Evolutionary conservation across 257 asterid genomes (phyloP), one percentile per base, ranked within the genome.

Genomic region (Scutellaria barbata): DNA sequence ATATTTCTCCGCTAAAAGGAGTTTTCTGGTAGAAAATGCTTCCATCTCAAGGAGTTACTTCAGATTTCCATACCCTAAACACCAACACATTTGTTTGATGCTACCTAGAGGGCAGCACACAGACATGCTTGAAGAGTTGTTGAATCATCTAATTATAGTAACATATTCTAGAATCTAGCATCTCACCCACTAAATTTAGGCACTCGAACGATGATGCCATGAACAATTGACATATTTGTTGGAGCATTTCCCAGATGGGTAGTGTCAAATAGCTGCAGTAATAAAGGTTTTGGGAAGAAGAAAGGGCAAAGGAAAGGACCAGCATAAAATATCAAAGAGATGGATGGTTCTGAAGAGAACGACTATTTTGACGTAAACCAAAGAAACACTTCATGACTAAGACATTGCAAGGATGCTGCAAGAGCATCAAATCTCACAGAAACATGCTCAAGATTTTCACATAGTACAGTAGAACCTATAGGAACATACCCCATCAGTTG

Each of bases 21-120:
- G 47, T 17, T 37, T 14, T n/a, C 39, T 57, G 8, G 6, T 52
- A 50, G 48, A 18, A 20, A 67, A 40, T 16, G 42, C 58, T 71
- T 56, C 61, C 40, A 59, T 42, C 72, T 71, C 73, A 60, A 18
- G 63, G 60, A 52, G 75, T 69, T 66, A 53, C 73, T 74, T 66
- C 25, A 63, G 67, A 61, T 69, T 58, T 37, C 63, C 50, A 68
- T 14, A 65, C 37, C 43, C 42, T 14, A 22, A 63, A 18, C 53
- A 12, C 61, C 47, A 8, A 43, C 59, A 14, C 22, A 35, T 16
- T 42, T 47, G 18, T 39, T 45, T 8, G 22, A 54, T 62, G 65
- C 53, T 57, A 66, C 22, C 51, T 35, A 47, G 61, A 33, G 43
- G 50, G 25, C 57, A 72, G 61, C 68, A 58, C 67, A 35, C 25